Conservation (phyloP, 768 basidiomycete genomes). For the Pleurotus tuoliensis region DNA sequence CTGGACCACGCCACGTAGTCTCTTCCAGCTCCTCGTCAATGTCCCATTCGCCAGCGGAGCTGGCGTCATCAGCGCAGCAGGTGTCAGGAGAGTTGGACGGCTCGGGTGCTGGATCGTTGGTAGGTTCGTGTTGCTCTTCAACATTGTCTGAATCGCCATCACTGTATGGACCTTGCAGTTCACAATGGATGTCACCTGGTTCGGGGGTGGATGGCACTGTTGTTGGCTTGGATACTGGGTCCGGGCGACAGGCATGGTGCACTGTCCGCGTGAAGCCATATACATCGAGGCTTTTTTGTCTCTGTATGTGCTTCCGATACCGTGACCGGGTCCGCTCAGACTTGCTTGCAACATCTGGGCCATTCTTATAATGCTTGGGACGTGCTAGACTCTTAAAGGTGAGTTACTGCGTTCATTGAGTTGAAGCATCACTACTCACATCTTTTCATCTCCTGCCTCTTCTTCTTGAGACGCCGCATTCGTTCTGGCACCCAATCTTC, state of each 20-base stretch:
- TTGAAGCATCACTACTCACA: background rate
- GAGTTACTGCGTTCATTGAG: background rate
- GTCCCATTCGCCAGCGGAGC: background rate
- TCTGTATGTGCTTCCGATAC: background rate
- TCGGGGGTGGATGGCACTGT: too few species aligned
- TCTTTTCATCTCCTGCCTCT: background rate
- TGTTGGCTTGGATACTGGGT: too few species aligned
- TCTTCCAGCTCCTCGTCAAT: background rate
- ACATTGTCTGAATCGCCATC: too few species aligned
- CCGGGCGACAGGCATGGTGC: too few species aligned
- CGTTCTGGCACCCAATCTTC: conserved; percentile 7
- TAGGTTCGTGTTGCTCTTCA: too few species aligned
- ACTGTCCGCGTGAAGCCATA: background rate
- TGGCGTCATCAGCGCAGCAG: background rate
- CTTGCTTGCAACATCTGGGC: conserved; percentile 10
- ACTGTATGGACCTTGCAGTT: too few species aligned
- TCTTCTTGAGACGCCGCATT: conserved; percentile 4
- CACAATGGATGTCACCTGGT: too few species aligned
- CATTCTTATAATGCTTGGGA: conserved; percentile 9
- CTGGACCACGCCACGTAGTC: background rate
- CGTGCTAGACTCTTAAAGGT: background rate
- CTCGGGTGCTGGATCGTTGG: too few species aligned
- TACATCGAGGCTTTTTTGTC: background rate
- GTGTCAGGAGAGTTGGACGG: too few species aligned
- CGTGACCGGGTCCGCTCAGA: background rate